Evolutionary conservation across 768 basidiomycete genomes (phyloP).

Genomic region (Scleroderma bovista): DNA sequence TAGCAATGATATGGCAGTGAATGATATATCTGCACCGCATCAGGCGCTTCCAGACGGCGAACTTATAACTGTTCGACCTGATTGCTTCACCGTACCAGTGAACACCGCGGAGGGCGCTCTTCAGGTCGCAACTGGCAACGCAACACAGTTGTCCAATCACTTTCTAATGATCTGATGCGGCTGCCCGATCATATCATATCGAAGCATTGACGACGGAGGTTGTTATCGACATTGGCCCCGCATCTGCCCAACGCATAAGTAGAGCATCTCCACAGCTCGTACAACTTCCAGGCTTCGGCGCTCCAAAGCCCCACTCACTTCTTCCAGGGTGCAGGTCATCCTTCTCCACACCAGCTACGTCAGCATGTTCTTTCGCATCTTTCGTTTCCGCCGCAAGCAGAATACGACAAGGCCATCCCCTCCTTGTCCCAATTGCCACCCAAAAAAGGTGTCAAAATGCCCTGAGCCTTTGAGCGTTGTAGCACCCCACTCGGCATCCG

Average conservation of each 20-base stretch:
- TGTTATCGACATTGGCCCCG: too few relatives aligned
- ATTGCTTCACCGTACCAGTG: too few relatives aligned
- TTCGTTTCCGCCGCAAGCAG: slow-evolving; percentile 9
- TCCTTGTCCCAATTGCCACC: neutral
- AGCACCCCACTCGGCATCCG: neutral
- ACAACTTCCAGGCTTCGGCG: neutral
- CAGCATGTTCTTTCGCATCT: slow-evolving; percentile 9
- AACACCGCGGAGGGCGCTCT: too few relatives aligned
- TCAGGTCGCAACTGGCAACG: neutral
- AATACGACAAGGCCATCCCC: neutral
- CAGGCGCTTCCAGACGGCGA: too few relatives aligned
- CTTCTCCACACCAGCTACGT: neutral
- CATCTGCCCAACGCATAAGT: neutral
- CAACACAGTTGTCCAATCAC: too few relatives aligned
- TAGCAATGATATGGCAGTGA: too few relatives aligned
- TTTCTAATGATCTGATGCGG: neutral
- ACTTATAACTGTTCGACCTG: too few relatives aligned
- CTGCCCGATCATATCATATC: neutral
- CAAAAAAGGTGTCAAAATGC: neutral
- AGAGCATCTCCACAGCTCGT: neutral
- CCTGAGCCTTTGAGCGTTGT: neutral
- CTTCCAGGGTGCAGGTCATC: slow-evolving; percentile 12
- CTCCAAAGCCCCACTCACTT: neutral
- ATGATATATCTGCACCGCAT: too few relatives aligned
- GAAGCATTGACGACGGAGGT: neutral